A percentile compares a stretch with the other conserved stretches of the same genome.
Evolutionary conservation across 257 asterid species (phyloP).

Genomic region (Solanum sejunctum): DNA sequence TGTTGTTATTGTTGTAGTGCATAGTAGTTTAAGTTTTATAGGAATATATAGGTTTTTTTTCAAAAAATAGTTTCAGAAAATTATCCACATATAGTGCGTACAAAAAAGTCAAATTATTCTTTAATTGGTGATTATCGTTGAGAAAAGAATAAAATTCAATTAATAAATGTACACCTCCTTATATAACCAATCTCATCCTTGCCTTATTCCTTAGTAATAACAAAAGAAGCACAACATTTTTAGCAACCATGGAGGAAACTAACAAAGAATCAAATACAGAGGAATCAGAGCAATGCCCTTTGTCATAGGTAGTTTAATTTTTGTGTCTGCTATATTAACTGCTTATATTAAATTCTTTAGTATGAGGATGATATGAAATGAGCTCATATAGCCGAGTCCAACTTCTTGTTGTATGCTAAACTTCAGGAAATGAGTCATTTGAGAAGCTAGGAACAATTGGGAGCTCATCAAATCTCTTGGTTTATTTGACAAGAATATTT

Average conservation of each 20-base stretch:
- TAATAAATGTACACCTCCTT: not conserved
- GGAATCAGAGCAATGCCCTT: constrained; percentile 23
- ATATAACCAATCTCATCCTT: not conserved
- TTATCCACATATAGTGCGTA: not conserved
- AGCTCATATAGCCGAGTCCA: not conserved
- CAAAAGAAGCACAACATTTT: not conserved
- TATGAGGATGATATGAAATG: not conserved
- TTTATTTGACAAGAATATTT: constrained; percentile 15
- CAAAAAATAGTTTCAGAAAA: not conserved
- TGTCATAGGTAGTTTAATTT: constrained; percentile 4
- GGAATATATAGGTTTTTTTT: too few species aligned
- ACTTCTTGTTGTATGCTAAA: not conserved
- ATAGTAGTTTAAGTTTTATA: too few species aligned
- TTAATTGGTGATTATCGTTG: not conserved
- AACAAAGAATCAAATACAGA: constrained; percentile 3
- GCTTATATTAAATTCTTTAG: not conserved
- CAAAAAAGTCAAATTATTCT: not conserved
- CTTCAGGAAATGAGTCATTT: constrained; percentile 22
- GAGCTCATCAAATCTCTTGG: constrained; percentile 16
- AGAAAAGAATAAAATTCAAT: not conserved
- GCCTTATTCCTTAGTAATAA: not conserved
- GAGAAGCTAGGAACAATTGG: constrained; percentile 29
- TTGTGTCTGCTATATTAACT: too few species aligned
- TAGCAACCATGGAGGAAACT: not conserved
- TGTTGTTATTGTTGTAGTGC: too few species aligned